Evolutionary conservation across 805 yeast genomes (phyloP).

Genomic region (Monosporozyma aquatica): DNA sequence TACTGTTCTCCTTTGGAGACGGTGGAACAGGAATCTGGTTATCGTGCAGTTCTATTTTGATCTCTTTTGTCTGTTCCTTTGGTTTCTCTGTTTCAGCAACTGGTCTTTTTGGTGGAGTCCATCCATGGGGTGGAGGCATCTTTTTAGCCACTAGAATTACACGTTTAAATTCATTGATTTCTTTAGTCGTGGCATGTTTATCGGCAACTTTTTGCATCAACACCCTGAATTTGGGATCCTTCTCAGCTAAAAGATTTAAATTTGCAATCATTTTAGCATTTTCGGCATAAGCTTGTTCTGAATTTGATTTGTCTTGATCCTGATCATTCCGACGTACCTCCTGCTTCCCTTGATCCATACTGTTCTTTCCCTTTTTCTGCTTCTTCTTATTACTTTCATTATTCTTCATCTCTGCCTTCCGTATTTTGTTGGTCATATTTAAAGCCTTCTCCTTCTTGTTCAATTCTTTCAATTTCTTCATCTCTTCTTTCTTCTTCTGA

Average conservation of each 20-base stretch:
- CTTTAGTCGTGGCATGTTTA: slow-evolving; percentile 64
- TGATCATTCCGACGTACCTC: too few relatives aligned
- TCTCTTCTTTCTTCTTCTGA: slow-evolving; percentile 13
- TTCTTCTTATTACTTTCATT: background rate
- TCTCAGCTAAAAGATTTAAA: slow-evolving; percentile 71
- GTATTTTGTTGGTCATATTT: too few relatives aligned
- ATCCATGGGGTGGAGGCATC: slow-evolving; percentile 49
- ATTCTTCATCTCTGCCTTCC: background rate
- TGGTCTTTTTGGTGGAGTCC: slow-evolving; percentile 9
- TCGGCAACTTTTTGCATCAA: slow-evolving; percentile 83
- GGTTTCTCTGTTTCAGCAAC: too few relatives aligned
- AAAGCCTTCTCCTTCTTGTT: slow-evolving; percentile 4
- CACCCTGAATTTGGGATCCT: slow-evolving; percentile 54
- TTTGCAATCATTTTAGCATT: slow-evolving; percentile 77
- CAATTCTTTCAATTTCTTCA: slow-evolving; percentile 16
- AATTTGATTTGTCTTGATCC: slow-evolving; percentile 1
- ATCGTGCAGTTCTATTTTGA: too few relatives aligned
- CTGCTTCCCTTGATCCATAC: too few relatives aligned
- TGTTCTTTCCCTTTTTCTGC: too few relatives aligned
- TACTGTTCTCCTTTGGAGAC: too few relatives aligned
- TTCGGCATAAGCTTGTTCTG: slow-evolving; percentile 12
- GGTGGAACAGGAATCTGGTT: too few relatives aligned
- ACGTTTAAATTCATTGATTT: slow-evolving; percentile 69
- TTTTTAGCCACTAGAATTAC: slow-evolving; percentile 71
- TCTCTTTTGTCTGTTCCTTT: too few relatives aligned